phyloP scores from a whole-genome alignment of 306 rosid species.

The Ammopiptanthus mongolicus region DNA sequence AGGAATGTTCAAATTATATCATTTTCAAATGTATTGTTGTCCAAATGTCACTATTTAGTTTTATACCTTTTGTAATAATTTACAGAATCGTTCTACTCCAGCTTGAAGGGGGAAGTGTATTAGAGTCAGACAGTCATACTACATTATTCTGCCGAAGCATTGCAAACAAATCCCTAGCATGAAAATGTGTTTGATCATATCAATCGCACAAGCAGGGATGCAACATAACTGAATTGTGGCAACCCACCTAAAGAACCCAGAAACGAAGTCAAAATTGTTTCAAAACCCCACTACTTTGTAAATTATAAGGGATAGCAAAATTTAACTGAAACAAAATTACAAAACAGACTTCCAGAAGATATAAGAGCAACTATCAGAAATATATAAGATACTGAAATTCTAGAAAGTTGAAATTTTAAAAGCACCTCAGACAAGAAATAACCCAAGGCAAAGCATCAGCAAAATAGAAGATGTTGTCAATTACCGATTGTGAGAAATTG shows the following conservation, averaged over 20 bases:
- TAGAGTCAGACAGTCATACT: too few relatives aligned
- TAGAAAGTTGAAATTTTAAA: not conserved
- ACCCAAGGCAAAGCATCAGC: not conserved
- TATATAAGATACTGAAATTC: not conserved
- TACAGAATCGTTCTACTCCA: too few relatives aligned
- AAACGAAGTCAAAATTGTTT: not conserved
- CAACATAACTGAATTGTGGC: conserved; percentile 10
- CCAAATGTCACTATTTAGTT: too few relatives aligned
- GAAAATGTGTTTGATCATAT: conserved; percentile 11
- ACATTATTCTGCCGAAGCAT: not conserved
- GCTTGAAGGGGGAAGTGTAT: too few relatives aligned
- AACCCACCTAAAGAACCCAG: conserved; percentile 2
- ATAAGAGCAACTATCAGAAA: too few relatives aligned
- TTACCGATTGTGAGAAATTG: not conserved
- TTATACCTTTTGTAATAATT: too few relatives aligned
- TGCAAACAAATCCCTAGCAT: not conserved
- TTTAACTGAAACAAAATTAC: not conserved
- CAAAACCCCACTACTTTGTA: not conserved
- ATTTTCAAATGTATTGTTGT: too few relatives aligned
- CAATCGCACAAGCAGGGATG: conserved; percentile 4
- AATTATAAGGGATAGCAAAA: not conserved
- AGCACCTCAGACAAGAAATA: not conserved
- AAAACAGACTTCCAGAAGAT: not conserved
- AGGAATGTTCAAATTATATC: too few relatives aligned
- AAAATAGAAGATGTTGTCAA: not conserved